Evolutionary conservation across 2,329 filamentous ascomycete species (phyloP).

Genomic region (Septoria linicola): DNA sequence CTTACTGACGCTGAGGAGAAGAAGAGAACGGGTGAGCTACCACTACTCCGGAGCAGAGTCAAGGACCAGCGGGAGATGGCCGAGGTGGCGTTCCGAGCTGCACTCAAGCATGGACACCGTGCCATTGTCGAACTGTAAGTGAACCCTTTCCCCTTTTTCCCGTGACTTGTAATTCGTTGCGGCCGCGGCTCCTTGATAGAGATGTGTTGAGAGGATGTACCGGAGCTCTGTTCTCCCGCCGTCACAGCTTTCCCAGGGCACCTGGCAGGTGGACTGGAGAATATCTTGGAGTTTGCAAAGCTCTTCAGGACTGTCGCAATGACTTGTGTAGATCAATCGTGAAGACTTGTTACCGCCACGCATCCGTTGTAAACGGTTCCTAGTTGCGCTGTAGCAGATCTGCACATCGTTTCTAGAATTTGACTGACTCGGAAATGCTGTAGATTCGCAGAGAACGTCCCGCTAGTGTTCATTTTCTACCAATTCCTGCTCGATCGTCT

Average conservation of each 20-base stretch:
- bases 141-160: slow-evolving; percentile 7
- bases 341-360: too few species aligned
- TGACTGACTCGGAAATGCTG: slow-evolving; percentile 13
- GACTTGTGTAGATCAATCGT: too few species aligned
- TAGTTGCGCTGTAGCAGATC: neutral
- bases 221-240: too few species aligned
- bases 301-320: too few species aligned
- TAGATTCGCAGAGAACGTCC: slow-evolving; percentile 33
- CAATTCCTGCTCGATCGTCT: slow-evolving; percentile 51
- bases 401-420: neutral
- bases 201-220: too few species aligned
- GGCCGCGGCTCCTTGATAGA: neutral
- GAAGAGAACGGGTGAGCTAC: slow-evolving; percentile 54
- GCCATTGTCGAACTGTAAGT: slow-evolving; percentile 47
- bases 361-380: too few species aligned
- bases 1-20: slow-evolving; percentile 59
- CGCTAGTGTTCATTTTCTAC: slow-evolving; percentile 49
- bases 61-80: slow-evolving; percentile 58
- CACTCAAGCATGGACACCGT: slow-evolving; percentile 48
- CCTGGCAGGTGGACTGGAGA: too few species aligned
- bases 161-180: too few species aligned
- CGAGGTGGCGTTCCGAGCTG: slow-evolving; percentile 50
- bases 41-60: slow-evolving; percentile 57
- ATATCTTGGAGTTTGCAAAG: too few species aligned
- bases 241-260: too few species aligned